These are phyloP conservation scores for Coleophoma cylindrospora DNA, from an alignment of 2,329 filamentous ascomycete species.

Conservation along the genomic window DNA sequence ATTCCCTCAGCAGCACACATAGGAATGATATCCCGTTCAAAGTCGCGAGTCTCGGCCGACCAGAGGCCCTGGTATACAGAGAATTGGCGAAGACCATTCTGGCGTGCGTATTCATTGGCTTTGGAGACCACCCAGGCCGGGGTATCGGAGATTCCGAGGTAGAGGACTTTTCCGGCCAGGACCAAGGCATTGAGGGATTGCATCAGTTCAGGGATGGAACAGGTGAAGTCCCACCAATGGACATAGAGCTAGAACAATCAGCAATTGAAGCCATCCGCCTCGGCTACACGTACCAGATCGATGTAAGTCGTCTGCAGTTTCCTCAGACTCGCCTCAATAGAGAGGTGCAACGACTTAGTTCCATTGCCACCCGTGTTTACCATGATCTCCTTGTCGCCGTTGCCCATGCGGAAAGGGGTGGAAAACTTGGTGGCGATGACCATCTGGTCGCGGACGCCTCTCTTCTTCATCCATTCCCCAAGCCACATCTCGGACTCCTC, in stretches of 20 bases:
- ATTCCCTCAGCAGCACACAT: conserved; percentile 55
- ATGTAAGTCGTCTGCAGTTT: conserved; percentile 66
- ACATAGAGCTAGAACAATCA: conserved; percentile 42
- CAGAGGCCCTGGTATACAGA: conserved; percentile 64
- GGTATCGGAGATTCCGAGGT: conserved; percentile 63
- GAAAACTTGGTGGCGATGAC: conserved; percentile 62
- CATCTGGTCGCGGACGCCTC: conserved; percentile 57
- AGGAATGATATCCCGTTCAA: conserved; percentile 56
- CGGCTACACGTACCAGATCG: conserved; percentile 43
- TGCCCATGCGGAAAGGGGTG: conserved; percentile 23
- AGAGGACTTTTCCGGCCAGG: conserved; percentile 55
- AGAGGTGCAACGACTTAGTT: conserved; percentile 53
- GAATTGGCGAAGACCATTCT: conserved; percentile 66
- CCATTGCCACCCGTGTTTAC: conserved; percentile 53
- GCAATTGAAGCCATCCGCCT: no score
- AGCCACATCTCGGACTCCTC: conserved; percentile 60
- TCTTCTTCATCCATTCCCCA: conserved; percentile 65
- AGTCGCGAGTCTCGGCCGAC: conserved; percentile 58
- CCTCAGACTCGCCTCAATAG: conserved; percentile 48
- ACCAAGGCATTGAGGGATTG: conserved; percentile 60
- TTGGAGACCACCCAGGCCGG: conserved; percentile 66
- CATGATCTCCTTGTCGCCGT: conserved; percentile 23
- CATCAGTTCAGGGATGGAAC: conserved; percentile 63
- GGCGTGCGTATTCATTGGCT: conserved; percentile 64
- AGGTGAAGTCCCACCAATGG: conserved; percentile 66